Base-by-base conservation (phyloP, 2,329 filamentous ascomycete genomes). In the Parafenestella ontariensis region DNA sequence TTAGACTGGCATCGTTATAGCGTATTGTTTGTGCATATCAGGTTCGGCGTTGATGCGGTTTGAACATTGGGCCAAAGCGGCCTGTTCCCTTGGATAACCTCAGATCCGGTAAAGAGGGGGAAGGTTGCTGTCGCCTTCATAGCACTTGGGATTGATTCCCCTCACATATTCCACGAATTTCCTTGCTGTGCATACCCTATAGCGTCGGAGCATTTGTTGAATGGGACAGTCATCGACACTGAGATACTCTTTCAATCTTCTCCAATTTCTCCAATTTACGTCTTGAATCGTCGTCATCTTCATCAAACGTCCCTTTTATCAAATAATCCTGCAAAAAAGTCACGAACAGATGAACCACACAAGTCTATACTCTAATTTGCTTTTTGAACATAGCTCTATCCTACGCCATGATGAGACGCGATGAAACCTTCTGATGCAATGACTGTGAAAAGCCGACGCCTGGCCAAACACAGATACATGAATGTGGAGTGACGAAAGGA, bases 1-100 rank as follows among this genome's bases (percentile, higher is more conserved):
- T 52, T 33, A 21, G 49, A 62, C 46, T 49, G 56, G 49, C 52
- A 50, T 43, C 52, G 40, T 50, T 46, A 41, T 39, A 39, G 49
- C 48, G 23, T 46, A 42, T 54, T 39, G 8, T 48, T 54, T 36
- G 15, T 29, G 33, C 46, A 45, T 45, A 34, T 23, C 28, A 18
- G 42, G n/a, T 18, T 28, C 31, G 42, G 42, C n/a, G 42, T 45
- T 36, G 13, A 39, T 18, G 15, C 17, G 20, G 21, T 46, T 24
- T 42, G 17, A 52, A 34, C 41, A 48, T 44, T 47, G 40, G 47
- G 41, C 46, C 24, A 24, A 33, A 46, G 21, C 26, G 18, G 24
- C 18, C 18, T 23, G 2, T 45, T 34, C 18, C 21, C 29, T 45
- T 45, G 28, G 28, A 11, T 26, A 17, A 20, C 23, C 21, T 29